A percentile compares a stretch with the other conserved stretches of the same genome.
phyloP scores from a whole-genome alignment of 306 rosid genomes.

The Rosa persica region DNA sequence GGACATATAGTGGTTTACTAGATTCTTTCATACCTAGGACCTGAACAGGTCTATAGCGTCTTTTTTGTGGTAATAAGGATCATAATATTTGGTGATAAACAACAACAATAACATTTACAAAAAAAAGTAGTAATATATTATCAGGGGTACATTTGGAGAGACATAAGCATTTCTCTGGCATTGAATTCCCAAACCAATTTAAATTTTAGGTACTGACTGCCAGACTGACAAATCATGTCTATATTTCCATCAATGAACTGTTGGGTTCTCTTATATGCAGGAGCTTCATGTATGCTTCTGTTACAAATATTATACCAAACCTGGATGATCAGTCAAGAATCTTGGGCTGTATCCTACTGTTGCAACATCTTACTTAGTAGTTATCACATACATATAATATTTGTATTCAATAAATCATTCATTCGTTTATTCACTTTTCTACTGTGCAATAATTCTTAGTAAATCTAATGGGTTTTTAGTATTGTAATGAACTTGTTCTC shows the following conservation, averaged over 20 bases:
- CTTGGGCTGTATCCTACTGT: conserved; percentile 88
- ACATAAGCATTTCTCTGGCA: too few species aligned
- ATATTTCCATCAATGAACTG: conserved; percentile 8
- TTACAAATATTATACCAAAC: conserved; percentile 73
- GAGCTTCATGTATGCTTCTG: conserved; percentile 90
- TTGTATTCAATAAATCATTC: neutral
- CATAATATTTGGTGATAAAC: too few species aligned
- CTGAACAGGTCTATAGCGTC: too few species aligned
- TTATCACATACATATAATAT: neutral
- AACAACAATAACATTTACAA: too few species aligned
- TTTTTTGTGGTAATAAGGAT: too few species aligned
- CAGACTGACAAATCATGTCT: neutral
- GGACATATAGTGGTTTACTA: too few species aligned
- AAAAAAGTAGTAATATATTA: too few species aligned
- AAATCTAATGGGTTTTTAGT: too few species aligned
- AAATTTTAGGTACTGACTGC: too few species aligned
- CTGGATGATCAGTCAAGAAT: conserved; percentile 58
- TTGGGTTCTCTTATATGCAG: conserved; percentile 48
- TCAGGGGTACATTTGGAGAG: too few species aligned
- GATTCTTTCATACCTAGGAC: too few species aligned
- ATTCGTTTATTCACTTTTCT: neutral
- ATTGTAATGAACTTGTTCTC: conserved; percentile 34
- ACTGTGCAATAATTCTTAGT: neutral
- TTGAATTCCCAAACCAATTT: too few species aligned
- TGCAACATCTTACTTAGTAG: neutral